Percentiles rank a stretch among this genome's conserved stretches.
Evolutionary conservation across 2,329 filamentous ascomycete species (phyloP).

Genomic region (Colletotrichum agaves): DNA sequence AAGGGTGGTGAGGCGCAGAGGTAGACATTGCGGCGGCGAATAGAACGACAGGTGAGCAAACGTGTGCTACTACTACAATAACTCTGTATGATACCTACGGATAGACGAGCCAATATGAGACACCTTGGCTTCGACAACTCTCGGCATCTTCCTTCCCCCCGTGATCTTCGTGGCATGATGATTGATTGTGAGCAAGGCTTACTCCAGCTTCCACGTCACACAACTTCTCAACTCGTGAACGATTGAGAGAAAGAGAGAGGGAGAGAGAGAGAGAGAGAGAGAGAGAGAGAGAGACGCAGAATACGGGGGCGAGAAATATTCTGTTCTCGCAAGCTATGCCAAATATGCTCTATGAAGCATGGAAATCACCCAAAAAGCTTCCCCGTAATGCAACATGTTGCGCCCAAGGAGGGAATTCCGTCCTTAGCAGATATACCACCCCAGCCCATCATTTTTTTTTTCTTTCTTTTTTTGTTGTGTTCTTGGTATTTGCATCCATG

Average conservation of each 20-base stretch:
- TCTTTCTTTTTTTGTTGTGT: background rate
- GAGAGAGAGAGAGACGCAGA: too few relatives aligned
- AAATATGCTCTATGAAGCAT: background rate
- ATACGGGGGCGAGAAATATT: background rate
- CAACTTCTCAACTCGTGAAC: too few relatives aligned
- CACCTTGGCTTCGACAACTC: slow-evolving; percentile 26
- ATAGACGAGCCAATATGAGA: slow-evolving; percentile 43
- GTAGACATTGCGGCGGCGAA: slow-evolving; percentile 24
- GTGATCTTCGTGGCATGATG: background rate
- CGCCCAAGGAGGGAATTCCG: background rate
- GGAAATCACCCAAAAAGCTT: background rate
- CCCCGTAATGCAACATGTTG: background rate
- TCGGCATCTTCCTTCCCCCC: background rate
- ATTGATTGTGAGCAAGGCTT: background rate
- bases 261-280: too few relatives aligned
- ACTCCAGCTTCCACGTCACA: too few relatives aligned
- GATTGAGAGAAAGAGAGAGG: too few relatives aligned
- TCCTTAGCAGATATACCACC: slow-evolving; percentile 1
- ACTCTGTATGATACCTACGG: slow-evolving; percentile 47
- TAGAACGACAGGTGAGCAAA: slow-evolving; percentile 33
- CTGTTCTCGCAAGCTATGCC: slow-evolving; percentile 33
- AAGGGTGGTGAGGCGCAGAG: slow-evolving; percentile 12
- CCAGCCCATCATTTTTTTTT: too few relatives aligned
- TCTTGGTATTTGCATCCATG: background rate
- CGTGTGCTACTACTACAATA: slow-evolving; percentile 42